Percentiles rank a stretch among this genome's conserved stretches.
These are phyloP conservation scores for Salinomyces thailandicus DNA, from an alignment of 2,329 filamentous ascomycete genomes.

Conservation along the genomic window DNA sequence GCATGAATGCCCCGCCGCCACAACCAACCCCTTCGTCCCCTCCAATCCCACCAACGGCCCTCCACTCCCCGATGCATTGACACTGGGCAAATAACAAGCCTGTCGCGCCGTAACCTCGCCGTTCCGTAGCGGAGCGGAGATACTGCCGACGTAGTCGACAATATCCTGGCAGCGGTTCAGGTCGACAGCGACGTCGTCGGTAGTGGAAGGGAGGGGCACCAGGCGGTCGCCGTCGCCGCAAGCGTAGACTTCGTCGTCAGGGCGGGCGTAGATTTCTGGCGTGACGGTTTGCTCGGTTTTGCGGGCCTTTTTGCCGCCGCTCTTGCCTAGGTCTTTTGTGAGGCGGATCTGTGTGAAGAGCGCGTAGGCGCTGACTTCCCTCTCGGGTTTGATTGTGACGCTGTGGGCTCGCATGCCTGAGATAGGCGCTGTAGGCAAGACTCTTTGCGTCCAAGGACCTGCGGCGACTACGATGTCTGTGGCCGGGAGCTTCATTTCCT, in stretches of 20 bases:
- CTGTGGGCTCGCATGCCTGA: slow-evolving; percentile 51
- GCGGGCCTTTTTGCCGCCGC: slow-evolving; percentile 30
- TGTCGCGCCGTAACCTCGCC: slow-evolving; percentile 59
- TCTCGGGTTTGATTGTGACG: slow-evolving; percentile 48
- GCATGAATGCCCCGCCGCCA: slow-evolving; percentile 88
- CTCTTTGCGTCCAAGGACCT: slow-evolving; percentile 49
- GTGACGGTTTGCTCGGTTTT: slow-evolving; percentile 55
- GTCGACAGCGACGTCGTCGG: slow-evolving; percentile 67
- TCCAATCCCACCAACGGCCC: slow-evolving; percentile 71
- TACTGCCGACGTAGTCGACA: slow-evolving; percentile 60
- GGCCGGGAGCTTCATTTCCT: slow-evolving; percentile 41
- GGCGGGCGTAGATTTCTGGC: slow-evolving; percentile 88
- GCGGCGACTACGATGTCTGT: slow-evolving; percentile 50
- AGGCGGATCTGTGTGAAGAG: slow-evolving; percentile 80
- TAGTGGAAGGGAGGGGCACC: slow-evolving; percentile 63
- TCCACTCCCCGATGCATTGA: slow-evolving; percentile 41
- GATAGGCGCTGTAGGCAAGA: slow-evolving; percentile 48
- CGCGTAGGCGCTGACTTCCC: slow-evolving; percentile 59
- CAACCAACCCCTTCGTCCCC: slow-evolving; percentile 59
- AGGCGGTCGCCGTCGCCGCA: slow-evolving; percentile 79
- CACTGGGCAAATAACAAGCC: slow-evolving; percentile 86
- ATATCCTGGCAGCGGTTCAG: slow-evolving; percentile 72
- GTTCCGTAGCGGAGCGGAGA: slow-evolving; percentile 39
- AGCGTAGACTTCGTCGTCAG: slow-evolving; percentile 81
- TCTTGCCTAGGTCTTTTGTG: slow-evolving; percentile 47